Evolutionary conservation across 2,329 filamentous ascomycete genomes (phyloP), one percentile per base, ranked within the genome.

Genomic region (Monosporascus sp.): DNA sequence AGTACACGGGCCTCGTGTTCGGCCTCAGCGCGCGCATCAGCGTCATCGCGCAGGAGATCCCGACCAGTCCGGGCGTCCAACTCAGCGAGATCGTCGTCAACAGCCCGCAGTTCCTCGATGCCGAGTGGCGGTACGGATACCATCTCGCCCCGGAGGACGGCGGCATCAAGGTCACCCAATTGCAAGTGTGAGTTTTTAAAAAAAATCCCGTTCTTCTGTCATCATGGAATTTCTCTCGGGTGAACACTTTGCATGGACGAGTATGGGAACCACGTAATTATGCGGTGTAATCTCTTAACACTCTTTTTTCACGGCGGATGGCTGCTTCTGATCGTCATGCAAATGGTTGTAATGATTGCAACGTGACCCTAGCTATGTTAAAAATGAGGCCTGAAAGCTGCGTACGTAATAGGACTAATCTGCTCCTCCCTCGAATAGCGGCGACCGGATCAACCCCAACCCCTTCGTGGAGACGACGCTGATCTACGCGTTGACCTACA

Each of bases 381-480:
- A 31, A 36, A 22, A 16, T 48, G 43, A 24, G 43, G 19, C 14
- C 19, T 26, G n/a, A 11, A 19, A 53, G 37, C 36, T 27, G 20
- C 34, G 36, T 51, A 45, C 11, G 41, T 37, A 34, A 22, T 31
- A 38, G 17, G 31, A 48, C 54, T 61, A 19, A 58, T 49, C 52
- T 19, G 20, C 19, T 31, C 36, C 43, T 44, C 44, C 31, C 9
- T 34, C 9, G 31, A 52, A 40, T 55, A 82, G 79, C 56, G 79
- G 78, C 60, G 64, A 71, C 3, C 66, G 64, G 43, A 74, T 77
- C 56, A 71, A 64, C 63, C 60, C 71, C 55, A 99, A 99, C 69
- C 84, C 86, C 16, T 99, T 99, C 71, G 88, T 99, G 58, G 91
- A 97, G 75, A 96, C 91, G 11, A 89, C 94, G 1, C 80, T 99